Conservation (phyloP, 441 rosid genomes). For the Croton setiger region DNA sequence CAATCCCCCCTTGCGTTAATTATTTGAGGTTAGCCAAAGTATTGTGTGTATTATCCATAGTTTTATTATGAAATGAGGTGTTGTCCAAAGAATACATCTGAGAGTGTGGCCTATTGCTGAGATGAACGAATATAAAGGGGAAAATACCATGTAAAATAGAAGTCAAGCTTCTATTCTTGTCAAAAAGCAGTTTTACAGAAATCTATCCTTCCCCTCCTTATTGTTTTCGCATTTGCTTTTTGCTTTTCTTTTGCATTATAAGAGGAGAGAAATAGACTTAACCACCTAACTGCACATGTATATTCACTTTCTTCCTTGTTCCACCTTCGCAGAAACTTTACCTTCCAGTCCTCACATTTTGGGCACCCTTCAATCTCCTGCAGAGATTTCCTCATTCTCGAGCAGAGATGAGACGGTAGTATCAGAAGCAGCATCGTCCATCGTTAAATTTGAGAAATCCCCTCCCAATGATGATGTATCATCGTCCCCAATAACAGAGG, state of each 20-base stretch:
- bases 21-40: no score
- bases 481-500: slow-evolving; percentile 71
- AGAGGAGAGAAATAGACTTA: background rate
- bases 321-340: background rate
- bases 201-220: background rate
- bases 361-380: slow-evolving; percentile 14
- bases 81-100: slow-evolving; percentile 12
- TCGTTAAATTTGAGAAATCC: slow-evolving; percentile 49
- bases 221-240: no score
- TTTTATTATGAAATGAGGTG: background rate
- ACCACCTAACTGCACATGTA: slow-evolving; percentile 5
- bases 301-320: slow-evolving; percentile 3
- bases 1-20: no score
- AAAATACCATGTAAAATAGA: background rate
- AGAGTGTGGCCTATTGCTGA: background rate
- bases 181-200: background rate
- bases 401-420: slow-evolving; percentile 46
- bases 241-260: background rate
- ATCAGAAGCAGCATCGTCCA: slow-evolving; percentile 57
- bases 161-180: background rate
- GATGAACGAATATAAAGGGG: background rate
- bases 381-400: slow-evolving; percentile 44
- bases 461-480: slow-evolving; percentile 61
- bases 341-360: background rate
- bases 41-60: background rate